Evolutionary conservation across 345 rosid species (phyloP).

Genomic region (Ceriops zippeliana): DNA sequence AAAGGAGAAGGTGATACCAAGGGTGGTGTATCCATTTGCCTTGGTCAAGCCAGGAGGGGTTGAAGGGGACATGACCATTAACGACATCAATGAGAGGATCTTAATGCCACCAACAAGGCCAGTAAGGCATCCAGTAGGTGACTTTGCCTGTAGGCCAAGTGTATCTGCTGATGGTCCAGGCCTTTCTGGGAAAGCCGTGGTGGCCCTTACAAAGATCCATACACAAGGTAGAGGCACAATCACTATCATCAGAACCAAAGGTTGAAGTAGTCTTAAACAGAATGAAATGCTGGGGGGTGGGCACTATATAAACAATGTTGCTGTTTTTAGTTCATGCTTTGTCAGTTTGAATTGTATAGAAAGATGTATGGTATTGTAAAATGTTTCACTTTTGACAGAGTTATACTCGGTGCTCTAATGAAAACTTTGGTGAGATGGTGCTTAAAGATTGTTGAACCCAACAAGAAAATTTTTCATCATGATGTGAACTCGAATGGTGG

Average conservation of each 20-base stretch:
- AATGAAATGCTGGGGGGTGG: not conserved
- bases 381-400: slow-evolving; percentile 13
- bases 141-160: slow-evolving; percentile 77
- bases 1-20: slow-evolving; percentile 42
- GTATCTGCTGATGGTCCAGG: slow-evolving; percentile 63
- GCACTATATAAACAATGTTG: not conserved
- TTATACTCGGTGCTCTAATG: not conserved
- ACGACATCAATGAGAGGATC: slow-evolving; percentile 79
- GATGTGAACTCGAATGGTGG: slow-evolving; percentile 31
- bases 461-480: not conserved
- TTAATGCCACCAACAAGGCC: slow-evolving; percentile 83
- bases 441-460: slow-evolving; percentile 7
- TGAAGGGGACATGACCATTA: slow-evolving; percentile 74
- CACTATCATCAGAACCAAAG: slow-evolving; percentile 95
- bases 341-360: slow-evolving; percentile 24
- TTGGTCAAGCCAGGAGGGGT: slow-evolving; percentile 89
- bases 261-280: slow-evolving; percentile 26
- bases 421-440: not conserved
- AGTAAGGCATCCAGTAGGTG: slow-evolving; percentile 90
- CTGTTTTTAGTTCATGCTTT: slow-evolving; percentile 11
- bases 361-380: slow-evolving; percentile 9
- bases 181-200: slow-evolving; percentile 89
- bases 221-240: slow-evolving; percentile 94
- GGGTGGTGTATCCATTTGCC: slow-evolving; percentile 88
- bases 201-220: slow-evolving; percentile 87